Percentiles rank a stretch among this genome's conserved stretches.
Evolutionary conservation across 805 yeast species (phyloP).

Genomic region (Lachancea cidri): DNA sequence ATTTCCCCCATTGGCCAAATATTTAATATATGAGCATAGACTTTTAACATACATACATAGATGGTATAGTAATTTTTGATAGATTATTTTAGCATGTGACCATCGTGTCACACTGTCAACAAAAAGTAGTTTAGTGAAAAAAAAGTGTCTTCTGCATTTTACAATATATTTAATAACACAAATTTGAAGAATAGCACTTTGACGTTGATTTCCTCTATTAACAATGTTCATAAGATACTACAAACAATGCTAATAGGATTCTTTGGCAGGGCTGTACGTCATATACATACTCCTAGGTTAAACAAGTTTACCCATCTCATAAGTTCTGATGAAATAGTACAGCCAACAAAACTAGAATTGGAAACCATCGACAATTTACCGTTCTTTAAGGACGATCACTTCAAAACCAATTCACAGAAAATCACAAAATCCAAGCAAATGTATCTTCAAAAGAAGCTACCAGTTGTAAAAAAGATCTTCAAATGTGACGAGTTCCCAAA

Average conservation of each 20-base stretch:
- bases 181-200: no score
- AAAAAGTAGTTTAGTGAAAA: not conserved
- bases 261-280: not conserved
- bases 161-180: not conserved
- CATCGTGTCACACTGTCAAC: no score
- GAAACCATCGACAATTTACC: constrained; percentile 12
- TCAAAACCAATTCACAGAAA: not conserved
- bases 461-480: constrained; percentile 15
- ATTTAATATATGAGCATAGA: not conserved
- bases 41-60: not conserved
- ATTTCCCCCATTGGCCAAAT: no score
- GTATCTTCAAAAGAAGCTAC: constrained; percentile 18
- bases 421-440: constrained; percentile 10
- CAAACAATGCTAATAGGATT: not conserved
- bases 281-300: constrained; percentile 1
- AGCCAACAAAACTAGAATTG: constrained; percentile 11
- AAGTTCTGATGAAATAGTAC: not conserved
- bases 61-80: not conserved
- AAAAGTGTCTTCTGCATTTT: not conserved
- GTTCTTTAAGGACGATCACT: constrained; percentile 6
- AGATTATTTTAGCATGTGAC: not conserved
- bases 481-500: constrained; percentile 14
- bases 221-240: no score
- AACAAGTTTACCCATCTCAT: not conserved
- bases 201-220: no score